Evolutionary conservation across 1,139 yeast genomes (phyloP).

Genomic region (Taphrina pruni): DNA sequence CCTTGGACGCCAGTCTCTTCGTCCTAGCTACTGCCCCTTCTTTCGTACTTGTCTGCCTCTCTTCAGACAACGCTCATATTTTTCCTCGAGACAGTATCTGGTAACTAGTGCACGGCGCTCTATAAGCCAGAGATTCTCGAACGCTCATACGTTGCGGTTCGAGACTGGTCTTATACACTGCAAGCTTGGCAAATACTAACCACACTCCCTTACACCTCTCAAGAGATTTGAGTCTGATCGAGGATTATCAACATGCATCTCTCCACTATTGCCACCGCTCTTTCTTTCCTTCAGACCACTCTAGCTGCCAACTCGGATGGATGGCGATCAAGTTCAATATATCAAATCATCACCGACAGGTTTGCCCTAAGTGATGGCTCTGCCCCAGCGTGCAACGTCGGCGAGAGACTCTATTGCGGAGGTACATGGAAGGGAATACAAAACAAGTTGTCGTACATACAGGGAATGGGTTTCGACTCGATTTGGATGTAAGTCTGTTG

Average conservation of each 20-base stretch:
- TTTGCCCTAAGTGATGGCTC: slow-evolving; percentile 43
- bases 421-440: slow-evolving; percentile 44
- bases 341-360: slow-evolving; percentile 44
- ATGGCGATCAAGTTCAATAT: slow-evolving; percentile 44
- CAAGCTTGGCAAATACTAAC: not conserved
- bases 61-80: no score
- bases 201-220: not conserved
- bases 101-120: no score
- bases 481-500: slow-evolving; percentile 43
- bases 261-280: not conserved
- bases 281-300: slow-evolving; percentile 5
- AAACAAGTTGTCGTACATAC: slow-evolving; percentile 41
- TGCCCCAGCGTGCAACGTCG: slow-evolving; percentile 38
- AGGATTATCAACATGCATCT: slow-evolving; percentile 10
- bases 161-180: not conserved
- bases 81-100: no score
- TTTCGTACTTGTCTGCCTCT: not conserved
- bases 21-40: not conserved
- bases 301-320: slow-evolving; percentile 33
- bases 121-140: no score
- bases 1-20: no score
- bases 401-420: slow-evolving; percentile 42
- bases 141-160: no score
- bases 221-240: not conserved
- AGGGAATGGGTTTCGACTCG: slow-evolving; percentile 44